phyloP scores from a whole-genome alignment of 768 basidiomycete genomes.

The Pisolithus sp. region DNA sequence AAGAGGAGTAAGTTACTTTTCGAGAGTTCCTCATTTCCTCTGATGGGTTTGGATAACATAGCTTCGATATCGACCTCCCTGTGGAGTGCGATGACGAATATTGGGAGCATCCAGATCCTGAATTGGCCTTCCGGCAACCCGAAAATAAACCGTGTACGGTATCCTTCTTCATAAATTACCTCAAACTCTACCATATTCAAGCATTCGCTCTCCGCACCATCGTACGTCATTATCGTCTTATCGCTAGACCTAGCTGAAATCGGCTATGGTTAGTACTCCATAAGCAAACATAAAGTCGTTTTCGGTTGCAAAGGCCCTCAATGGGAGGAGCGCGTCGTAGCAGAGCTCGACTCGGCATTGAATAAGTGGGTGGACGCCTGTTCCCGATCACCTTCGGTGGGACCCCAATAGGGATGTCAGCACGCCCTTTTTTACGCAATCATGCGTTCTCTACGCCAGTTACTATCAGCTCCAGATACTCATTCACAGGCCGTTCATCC shows the following conservation, averaged over 20 bases:
- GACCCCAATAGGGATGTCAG: constrained; percentile 35
- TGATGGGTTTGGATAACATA: constrained; percentile 15
- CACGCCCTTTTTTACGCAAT: constrained; percentile 39
- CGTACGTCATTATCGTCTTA: constrained; percentile 26
- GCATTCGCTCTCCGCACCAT: constrained; percentile 59
- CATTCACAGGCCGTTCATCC: constrained; percentile 77
- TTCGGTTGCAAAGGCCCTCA: constrained; percentile 43
- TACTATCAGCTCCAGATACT: constrained; percentile 61
- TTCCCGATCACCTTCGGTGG: constrained; percentile 47
- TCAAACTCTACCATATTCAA: constrained; percentile 59
- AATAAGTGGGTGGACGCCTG: constrained; percentile 73
- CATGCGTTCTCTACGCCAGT: constrained; percentile 41
- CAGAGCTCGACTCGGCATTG: constrained; percentile 67
- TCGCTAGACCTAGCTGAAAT: neutral
- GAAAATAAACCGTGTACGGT: constrained; percentile 47
- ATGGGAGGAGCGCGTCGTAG: constrained; percentile 61
- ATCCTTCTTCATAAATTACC: constrained; percentile 44
- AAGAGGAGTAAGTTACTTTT: constrained; percentile 54
- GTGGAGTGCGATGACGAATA: constrained; percentile 67
- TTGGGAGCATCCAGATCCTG: constrained; percentile 47
- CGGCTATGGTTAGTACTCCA: constrained; percentile 51
- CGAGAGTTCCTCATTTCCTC: neutral
- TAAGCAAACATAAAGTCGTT: constrained; percentile 54
- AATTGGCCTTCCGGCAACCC: constrained; percentile 56
- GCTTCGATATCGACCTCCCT: constrained; percentile 57